Base-by-base conservation (phyloP, 768 basidiomycete genomes). In the Chalciporus pseudorubinellus region DNA sequence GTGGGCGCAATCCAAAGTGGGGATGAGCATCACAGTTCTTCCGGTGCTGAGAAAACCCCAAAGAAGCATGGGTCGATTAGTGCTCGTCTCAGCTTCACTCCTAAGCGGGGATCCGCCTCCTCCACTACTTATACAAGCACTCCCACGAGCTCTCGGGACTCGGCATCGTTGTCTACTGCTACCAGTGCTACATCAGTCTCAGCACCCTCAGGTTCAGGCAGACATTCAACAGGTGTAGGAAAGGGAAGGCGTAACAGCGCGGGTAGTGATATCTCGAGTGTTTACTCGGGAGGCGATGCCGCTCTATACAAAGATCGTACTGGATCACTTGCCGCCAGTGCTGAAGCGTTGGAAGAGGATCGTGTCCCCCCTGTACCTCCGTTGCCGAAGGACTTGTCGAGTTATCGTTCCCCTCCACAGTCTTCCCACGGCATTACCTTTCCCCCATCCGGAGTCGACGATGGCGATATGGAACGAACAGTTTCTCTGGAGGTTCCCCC, bases 281-380 rank as follows among this genome's bases (percentile, higher is more conserved):
- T 82, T 22, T 84, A 89, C 56, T 87, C 89, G 3, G 73, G 78
- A 45, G 64, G 57, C 19, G 91, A 92, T 61, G 80, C 76, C 4
- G 71, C 74, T 22, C 75, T 76, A 45, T 71, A 83, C 55, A 87
- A 84, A 56, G 89, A 91, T 61, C 84, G 88, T 41, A 81, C 77
- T 39, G 81, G 82, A 46, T 81, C 76, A 20, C 74, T 85, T 49
- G 81, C 79, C 41, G 71, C 72, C 45, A 80, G 77, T 57, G 79
- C 76, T 44, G 89, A 92, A 55, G 69, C 70, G 39, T 67, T 72
- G 39, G 87, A 89, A 51, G 82, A 82, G 58, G 72, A 73, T 52
- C 62, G 73, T 50, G 94, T 97, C n/a, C 94, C 94, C 16, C 93
- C 93, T 22, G 92, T 95, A 4, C 94, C 93, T 31, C 94, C 93